Percentiles rank a stretch among this genome's conserved stretches.
phyloP scores from a whole-genome alignment of 2,329 filamentous ascomycete genomes.

The Rhinocladiella similis region DNA sequence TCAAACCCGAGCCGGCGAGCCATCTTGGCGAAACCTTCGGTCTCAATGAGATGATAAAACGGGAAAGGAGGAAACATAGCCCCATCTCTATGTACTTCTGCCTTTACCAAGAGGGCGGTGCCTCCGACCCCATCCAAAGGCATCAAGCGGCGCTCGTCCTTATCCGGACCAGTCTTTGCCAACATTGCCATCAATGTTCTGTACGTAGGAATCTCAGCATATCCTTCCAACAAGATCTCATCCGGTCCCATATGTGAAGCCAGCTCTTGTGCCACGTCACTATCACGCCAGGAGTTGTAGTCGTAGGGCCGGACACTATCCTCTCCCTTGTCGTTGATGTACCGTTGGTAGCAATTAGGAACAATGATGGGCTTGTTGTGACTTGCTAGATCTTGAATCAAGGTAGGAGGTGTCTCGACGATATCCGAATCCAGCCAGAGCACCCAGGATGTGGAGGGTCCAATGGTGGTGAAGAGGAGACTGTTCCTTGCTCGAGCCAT shows the following conservation, averaged over 20 bases:
- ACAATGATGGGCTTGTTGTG: conserved; percentile 91
- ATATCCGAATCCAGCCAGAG: conserved; percentile 95
- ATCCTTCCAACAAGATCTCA: conserved; percentile 91
- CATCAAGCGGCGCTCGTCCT: conserved; percentile 63
- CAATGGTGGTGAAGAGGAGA: conserved; percentile 90
- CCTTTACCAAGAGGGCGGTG: conserved; percentile 89
- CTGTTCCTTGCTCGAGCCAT: conserved; percentile 96
- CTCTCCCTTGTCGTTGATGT: conserved; percentile 68
- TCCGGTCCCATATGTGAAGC: conserved; percentile 81
- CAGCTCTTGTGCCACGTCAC: conserved; percentile 72
- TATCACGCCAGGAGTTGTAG: conserved; percentile 97
- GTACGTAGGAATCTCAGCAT: conserved; percentile 89
- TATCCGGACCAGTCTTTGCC: conserved; percentile 55
- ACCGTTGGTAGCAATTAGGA: conserved; percentile 93
- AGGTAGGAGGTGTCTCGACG: conserved; percentile 75
- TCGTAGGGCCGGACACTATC: conserved; percentile 84
- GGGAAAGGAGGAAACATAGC: conserved; percentile 98
- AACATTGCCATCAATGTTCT: conserved; percentile 88
- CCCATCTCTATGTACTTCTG: conserved; percentile 92
- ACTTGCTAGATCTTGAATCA: conserved; percentile 88
- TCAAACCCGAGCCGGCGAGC: conserved; percentile 83
- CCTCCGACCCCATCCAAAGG: conserved; percentile 91
- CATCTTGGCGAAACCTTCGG: conserved; percentile 98
- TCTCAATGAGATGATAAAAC: conserved; percentile 97
- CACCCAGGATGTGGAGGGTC: conserved; percentile 90